Evolutionary conservation across 2,329 filamentous ascomycete species (phyloP).

Genomic region (Neonectria magnoliae): DNA sequence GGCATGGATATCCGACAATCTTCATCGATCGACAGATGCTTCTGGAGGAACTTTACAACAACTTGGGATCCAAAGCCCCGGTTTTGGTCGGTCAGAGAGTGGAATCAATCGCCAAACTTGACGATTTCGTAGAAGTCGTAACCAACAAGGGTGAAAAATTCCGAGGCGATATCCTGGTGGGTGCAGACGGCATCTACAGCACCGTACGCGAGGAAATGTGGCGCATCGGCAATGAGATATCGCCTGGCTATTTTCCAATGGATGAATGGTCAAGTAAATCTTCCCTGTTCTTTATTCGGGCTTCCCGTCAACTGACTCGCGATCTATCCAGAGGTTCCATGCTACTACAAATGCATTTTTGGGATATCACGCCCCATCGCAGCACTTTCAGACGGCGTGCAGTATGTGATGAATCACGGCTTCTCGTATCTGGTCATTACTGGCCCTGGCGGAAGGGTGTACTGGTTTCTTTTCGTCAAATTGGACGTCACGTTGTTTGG

Average conservation of each 20-base stretch:
- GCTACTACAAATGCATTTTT: constrained; percentile 20
- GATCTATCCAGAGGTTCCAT: background rate
- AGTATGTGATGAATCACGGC: background rate
- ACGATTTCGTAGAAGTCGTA: constrained; percentile 37
- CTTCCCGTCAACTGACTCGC: background rate
- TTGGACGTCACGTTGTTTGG: constrained; percentile 9
- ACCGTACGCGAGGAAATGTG: constrained; percentile 44
- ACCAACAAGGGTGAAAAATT: constrained; percentile 45
- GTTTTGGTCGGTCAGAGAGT: constrained; percentile 32
- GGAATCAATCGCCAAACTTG: background rate
- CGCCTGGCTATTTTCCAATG: background rate
- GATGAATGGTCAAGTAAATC: background rate
- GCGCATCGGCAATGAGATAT: background rate
- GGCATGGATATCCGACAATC: constrained; percentile 43
- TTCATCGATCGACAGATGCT: constrained; percentile 50
- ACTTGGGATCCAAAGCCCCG: constrained; percentile 43
- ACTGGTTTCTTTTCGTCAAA: constrained; percentile 22
- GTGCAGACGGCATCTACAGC: constrained; percentile 54
- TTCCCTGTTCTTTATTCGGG: background rate
- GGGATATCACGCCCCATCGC: constrained; percentile 17
- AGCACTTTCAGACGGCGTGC: background rate
- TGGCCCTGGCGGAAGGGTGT: constrained; percentile 54
- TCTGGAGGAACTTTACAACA: constrained; percentile 47
- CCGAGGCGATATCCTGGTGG: constrained; percentile 48
- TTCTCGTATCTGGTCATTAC: background rate